Base-by-base conservation (phyloP, 2,329 filamentous ascomycete genomes). In the Rugonectria rugulosa region DNA sequence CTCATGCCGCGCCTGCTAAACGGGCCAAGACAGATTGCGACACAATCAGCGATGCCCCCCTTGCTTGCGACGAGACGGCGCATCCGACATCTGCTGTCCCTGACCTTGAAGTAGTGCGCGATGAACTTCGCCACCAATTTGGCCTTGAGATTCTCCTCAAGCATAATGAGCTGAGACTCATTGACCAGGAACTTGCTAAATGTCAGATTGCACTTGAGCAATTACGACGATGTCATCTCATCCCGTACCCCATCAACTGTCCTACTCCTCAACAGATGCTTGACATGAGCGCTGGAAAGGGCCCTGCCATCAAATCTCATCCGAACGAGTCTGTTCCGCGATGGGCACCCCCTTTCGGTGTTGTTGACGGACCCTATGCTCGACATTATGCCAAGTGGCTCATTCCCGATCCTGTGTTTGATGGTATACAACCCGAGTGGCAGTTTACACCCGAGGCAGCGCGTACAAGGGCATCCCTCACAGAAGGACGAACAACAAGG, bases 301-400 rank as follows among this genome's bases (percentile, higher is more conserved):
- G 93, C 17, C 81, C 88, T 62, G 86, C 91, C 60, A 73, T 95
- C 60, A 81, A 83, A 57, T 78, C 83, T 60, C 79, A 79, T 62
- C 75, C 82, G 61, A 87, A 87, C 66, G 86, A 87, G 65, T 80
- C 84, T 57, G 80, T 87, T 63, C 90, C 92, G 56, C 80, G 85
- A 67, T 92, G 90, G 81, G 91, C 93, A 31, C 86, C 95, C 38
- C 90, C 95, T 3, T 97, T 93, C 80, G 94, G 94, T 63, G 91
- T 97, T 53, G 87, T 88, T 14, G 91, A 97, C 67, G 95, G 95
- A 10, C 93, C 95, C 3, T 98, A 98, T 75, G 88, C 92, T 57
- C 88, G 92, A 65, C 95, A 98, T 77, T 97, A 97, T 75, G 88
- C 92, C 71, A 92, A 91, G 79, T 99, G 95, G 95, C 85, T 99